phyloP scores from a whole-genome alignment of 1,284 basidiomycete genomes.

The Malassezia dermatis region DNA sequence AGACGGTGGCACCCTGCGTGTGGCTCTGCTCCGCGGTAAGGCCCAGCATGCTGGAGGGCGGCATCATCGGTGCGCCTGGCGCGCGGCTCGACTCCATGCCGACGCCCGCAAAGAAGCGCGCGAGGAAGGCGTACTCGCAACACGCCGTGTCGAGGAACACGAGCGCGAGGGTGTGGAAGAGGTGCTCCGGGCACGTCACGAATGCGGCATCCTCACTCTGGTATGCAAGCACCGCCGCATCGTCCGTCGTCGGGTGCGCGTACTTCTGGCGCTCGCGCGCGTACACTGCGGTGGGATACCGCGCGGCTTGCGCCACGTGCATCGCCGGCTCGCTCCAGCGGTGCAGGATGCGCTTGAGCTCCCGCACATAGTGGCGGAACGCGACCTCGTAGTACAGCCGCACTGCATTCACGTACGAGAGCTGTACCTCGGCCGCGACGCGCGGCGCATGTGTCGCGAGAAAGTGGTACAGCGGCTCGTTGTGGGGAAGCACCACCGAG shows the following conservation, averaged over 20 bases:
- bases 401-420: constrained; percentile 71
- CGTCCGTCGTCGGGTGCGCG: not conserved
- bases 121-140: constrained; percentile 41
- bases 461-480: constrained; percentile 66
- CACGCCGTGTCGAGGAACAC: constrained; percentile 43
- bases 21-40: constrained; percentile 14
- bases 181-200: constrained; percentile 31
- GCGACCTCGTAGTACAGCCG: constrained; percentile 92
- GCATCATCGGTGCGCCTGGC: constrained; percentile 3
- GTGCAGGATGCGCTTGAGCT: constrained; percentile 20
- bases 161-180: constrained; percentile 36
- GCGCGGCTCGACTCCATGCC: not conserved
- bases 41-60: constrained; percentile 8
- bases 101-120: constrained; percentile 34
- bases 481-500: constrained; percentile 65
- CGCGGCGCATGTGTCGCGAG: constrained; percentile 68
- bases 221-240: constrained; percentile 29
- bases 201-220: constrained; percentile 31
- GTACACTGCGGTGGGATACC: not conserved
- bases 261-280: constrained; percentile 12
- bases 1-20: constrained; percentile 20
- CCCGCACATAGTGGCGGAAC: constrained; percentile 77
- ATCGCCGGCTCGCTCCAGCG: constrained; percentile 23
- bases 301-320: not conserved
- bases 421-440: constrained; percentile 78